Conservation (phyloP, 2,329 filamentous ascomycete species). For the Xylariomycetidae sp. region DNA sequence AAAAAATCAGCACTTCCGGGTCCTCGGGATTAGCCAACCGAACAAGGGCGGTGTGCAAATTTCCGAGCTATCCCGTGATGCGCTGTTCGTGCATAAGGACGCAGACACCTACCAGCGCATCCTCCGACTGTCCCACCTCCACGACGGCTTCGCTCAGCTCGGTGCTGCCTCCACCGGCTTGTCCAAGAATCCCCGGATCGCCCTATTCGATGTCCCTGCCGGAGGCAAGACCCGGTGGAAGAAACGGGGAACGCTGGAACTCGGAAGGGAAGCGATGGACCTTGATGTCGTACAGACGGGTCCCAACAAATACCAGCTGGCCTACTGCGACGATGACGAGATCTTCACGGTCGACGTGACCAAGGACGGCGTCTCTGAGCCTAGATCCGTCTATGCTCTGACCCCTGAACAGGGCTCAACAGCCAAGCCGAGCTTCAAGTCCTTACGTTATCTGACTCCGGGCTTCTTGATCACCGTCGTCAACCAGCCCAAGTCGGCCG, state of each 20-base stretch:
- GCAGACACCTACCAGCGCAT: conserved; percentile 53
- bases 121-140: conserved; percentile 47
- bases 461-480: conserved; percentile 51
- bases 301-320: conserved; percentile 60
- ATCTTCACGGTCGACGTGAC: conserved; percentile 57
- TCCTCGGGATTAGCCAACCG: conserved; percentile 54
- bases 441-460: conserved; percentile 53
- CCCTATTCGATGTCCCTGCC: conserved; percentile 66
- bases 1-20: conserved; percentile 77
- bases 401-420: conserved; percentile 38
- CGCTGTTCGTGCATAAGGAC: conserved; percentile 49
- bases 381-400: conserved; percentile 51
- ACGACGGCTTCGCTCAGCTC: conserved; percentile 52
- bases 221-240: conserved; percentile 46
- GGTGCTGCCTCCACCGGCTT: conserved; percentile 76
- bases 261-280: conserved; percentile 57
- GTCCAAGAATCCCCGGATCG: conserved; percentile 68
- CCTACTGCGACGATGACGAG: conserved; percentile 72
- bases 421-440: conserved; percentile 46
- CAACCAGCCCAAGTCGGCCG: conserved; percentile 54
- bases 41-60: conserved; percentile 34
- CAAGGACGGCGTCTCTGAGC: conserved; percentile 38
- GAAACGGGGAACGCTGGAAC: conserved; percentile 42
- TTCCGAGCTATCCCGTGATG: conserved; percentile 44
- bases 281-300: conserved; percentile 62